Percentiles rank a stretch among this genome's conserved stretches.
phyloP scores from a whole-genome alignment of 345 rosid genomes.

The Melaleuca alternifolia region DNA sequence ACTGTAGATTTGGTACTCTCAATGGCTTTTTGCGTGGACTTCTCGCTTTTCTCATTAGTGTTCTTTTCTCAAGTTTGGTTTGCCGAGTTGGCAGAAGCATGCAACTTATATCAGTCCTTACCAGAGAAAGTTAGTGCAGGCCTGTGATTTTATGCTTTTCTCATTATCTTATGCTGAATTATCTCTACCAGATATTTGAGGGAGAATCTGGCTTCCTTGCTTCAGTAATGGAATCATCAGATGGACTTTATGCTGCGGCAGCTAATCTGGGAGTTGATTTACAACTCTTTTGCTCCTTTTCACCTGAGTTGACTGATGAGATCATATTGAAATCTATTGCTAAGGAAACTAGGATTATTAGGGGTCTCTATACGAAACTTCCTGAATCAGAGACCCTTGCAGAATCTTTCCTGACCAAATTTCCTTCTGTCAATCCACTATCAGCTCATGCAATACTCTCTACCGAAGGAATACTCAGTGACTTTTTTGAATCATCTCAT shows the following conservation, averaged over 20 bases:
- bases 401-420: conserved; percentile 80
- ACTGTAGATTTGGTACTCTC: not conserved
- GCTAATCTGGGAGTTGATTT: conserved; percentile 82
- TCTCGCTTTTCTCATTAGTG: not conserved
- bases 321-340: conserved; percentile 56
- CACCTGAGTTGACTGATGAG: conserved; percentile 66
- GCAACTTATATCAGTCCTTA: not conserved
- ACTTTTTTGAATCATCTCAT: conserved; percentile 57
- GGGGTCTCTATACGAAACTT: conserved; percentile 47
- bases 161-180: not conserved
- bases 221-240: conserved; percentile 58
- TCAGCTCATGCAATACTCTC: conserved; percentile 79
- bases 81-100: not conserved
- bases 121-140: not conserved
- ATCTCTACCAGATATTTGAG: conserved; percentile 44
- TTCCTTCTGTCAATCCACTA: conserved; percentile 84
- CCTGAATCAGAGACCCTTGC: conserved; percentile 82
- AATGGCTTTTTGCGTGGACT: not conserved
- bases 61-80: not conserved
- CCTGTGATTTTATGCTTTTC: not conserved
- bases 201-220: conserved; percentile 49
- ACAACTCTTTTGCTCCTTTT: conserved; percentile 73
- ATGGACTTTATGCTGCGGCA: conserved; percentile 87
- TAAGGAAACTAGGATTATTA: conserved; percentile 27
- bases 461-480: conserved; percentile 40